Evolutionary conservation across 495 filamentous ascomycete genomes (phyloP).

Genomic region (Penicillium salamii): DNA sequence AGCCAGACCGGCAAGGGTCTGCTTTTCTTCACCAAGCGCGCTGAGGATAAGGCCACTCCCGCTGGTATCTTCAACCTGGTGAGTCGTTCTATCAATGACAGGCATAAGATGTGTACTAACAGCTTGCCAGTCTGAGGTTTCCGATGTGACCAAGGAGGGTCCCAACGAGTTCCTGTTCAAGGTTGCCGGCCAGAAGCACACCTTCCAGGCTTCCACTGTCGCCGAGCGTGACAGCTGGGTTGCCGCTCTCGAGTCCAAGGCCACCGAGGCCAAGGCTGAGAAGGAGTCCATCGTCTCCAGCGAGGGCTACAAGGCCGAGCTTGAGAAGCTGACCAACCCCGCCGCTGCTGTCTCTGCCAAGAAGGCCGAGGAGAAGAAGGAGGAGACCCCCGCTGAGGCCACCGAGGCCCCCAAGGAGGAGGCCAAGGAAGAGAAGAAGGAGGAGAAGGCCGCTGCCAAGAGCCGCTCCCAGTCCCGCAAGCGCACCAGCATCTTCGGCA

Average conservation of each 20-base stretch:
- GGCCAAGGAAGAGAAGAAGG: constrained; percentile 44
- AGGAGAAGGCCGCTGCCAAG: constrained; percentile 48
- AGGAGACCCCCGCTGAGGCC: constrained; percentile 47
- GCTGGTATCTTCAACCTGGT: constrained; percentile 83
- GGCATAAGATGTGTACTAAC: constrained; percentile 4
- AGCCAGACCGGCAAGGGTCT: constrained; percentile 93
- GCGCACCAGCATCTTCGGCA: constrained; percentile 79
- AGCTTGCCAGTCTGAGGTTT: constrained; percentile 67
- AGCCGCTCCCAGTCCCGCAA: constrained; percentile 84
- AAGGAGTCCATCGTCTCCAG: constrained; percentile 64
- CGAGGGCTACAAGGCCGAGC: constrained; percentile 75
- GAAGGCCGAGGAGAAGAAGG: constrained; percentile 54
- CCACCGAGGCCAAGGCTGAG: constrained; percentile 72
- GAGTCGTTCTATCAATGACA: constrained; percentile 26
- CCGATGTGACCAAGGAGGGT: constrained; percentile 72
- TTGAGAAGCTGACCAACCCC: constrained; percentile 61
- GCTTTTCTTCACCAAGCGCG: constrained; percentile 85
- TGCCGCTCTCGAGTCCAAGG: constrained; percentile 70
- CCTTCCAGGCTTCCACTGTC: constrained; percentile 71
- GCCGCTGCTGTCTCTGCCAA: constrained; percentile 35
- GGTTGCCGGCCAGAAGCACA: constrained; percentile 81
- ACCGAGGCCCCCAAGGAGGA: constrained; percentile 36
- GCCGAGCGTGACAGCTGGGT: constrained; percentile 91
- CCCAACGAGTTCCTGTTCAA: constrained; percentile 80
- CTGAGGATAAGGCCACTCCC: constrained; percentile 74